Evolutionary conservation across 768 basidiomycete species (phyloP).

Genomic region (Trametes meyenii): DNA sequence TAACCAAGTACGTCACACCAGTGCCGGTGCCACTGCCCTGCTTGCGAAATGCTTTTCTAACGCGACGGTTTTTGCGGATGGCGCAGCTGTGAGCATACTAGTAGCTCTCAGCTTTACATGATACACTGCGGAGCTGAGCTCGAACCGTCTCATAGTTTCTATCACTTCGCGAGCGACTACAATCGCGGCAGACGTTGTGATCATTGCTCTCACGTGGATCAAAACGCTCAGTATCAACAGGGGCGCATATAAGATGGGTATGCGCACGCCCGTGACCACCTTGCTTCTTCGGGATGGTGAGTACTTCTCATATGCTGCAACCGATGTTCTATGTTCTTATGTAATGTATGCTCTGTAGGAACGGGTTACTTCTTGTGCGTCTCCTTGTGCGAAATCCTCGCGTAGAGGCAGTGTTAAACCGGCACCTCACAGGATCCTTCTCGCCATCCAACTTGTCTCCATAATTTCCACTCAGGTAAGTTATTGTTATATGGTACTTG

Average conservation of each 20-base stretch:
- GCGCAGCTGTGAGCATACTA: not conserved
- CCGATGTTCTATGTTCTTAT: too few species aligned
- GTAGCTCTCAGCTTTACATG: not conserved
- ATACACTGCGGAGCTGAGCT: too few species aligned
- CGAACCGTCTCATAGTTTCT: too few species aligned
- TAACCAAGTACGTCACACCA: slow-evolving; percentile 6
- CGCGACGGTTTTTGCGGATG: not conserved
- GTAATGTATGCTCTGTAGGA: not conserved
- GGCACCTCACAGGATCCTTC: not conserved
- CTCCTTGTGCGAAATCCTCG: not conserved
- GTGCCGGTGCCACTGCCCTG: not conserved
- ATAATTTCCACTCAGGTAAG: slow-evolving; percentile 9
- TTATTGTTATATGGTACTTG: too few species aligned
- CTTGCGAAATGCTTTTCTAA: too few species aligned
- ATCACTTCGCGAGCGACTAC: slow-evolving; percentile 1
- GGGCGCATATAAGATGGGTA: not conserved
- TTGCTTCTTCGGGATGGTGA: slow-evolving; percentile 18
- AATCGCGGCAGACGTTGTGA: slow-evolving; percentile 13
- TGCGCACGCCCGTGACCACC: slow-evolving; percentile 12
- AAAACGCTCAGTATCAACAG: slow-evolving; percentile 16
- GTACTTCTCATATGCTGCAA: too few species aligned
- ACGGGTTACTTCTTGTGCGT: slow-evolving; percentile 21
- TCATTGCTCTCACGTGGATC: slow-evolving; percentile 19
- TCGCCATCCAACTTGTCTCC: slow-evolving; percentile 3
- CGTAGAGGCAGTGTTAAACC: too few species aligned